Conservation (phyloP, 345 rosid genomes). For the Citrus maxima region DNA sequence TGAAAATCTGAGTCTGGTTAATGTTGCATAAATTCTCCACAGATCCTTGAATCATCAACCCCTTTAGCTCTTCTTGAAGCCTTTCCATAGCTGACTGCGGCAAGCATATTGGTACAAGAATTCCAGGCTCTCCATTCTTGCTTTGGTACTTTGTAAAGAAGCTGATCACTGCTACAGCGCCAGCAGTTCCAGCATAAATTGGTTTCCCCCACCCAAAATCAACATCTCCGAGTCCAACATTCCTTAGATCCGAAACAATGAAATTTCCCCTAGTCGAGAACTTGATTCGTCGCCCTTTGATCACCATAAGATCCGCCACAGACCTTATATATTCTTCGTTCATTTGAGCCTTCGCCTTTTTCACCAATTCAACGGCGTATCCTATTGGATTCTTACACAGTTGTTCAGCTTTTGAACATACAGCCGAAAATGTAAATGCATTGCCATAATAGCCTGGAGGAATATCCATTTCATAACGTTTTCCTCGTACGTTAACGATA, state of each 20-base stretch:
- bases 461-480: background rate
- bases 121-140: conserved; percentile 17
- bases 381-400: background rate
- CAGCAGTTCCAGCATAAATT: too few species aligned
- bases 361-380: conserved; percentile 19
- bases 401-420: conserved; percentile 2
- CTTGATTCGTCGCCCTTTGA: conserved; percentile 13
- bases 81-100: conserved; percentile 18
- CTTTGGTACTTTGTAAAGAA: background rate
- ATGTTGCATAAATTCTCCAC: too few species aligned
- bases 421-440: conserved; percentile 10
- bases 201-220: too few species aligned
- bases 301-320: conserved; percentile 12
- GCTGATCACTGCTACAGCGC: too few species aligned
- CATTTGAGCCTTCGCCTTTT: conserved; percentile 8
- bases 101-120: conserved; percentile 15
- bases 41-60: too few species aligned
- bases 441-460: conserved; percentile 29
- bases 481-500: conserved; percentile 6
- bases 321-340: conserved; percentile 12
- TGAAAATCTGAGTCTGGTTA: too few species aligned
- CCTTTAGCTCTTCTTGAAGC: conserved; percentile 15
- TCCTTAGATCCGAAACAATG: too few species aligned
- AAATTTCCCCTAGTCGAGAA: too few species aligned
- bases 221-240: too few species aligned